A percentile compares a stretch with the other conserved stretches of the same genome.
These are phyloP conservation scores for Pseudocercospora fijiensis DNA, from an alignment of 2,329 filamentous ascomycete species.

Conservation along the genomic window DNA sequence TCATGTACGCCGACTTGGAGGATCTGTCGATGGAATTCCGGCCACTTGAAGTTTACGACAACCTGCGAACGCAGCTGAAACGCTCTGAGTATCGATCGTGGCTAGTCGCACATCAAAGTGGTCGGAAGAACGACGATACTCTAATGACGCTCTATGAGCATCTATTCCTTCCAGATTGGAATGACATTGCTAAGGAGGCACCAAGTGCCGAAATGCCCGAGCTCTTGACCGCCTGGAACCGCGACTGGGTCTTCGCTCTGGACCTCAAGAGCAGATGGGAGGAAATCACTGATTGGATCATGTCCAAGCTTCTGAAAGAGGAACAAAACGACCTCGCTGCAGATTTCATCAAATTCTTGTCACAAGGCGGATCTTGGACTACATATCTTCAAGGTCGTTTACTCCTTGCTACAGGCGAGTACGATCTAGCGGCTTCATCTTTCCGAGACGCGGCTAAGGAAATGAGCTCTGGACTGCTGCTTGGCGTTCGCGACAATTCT, in stretches of 20 bases:
- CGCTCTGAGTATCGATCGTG: constrained; percentile 72
- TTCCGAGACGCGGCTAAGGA: constrained; percentile 70
- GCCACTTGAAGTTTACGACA: constrained; percentile 62
- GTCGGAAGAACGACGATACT: constrained; percentile 12
- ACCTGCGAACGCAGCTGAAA: constrained; percentile 68
- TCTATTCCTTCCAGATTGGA: constrained; percentile 45
- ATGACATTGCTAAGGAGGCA: constrained; percentile 25
- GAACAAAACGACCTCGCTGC: constrained; percentile 53
- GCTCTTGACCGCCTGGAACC: constrained; percentile 48
- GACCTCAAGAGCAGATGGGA: constrained; percentile 42
- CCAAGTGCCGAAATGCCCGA: constrained; percentile 17
- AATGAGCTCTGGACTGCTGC: constrained; percentile 21
- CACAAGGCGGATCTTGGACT: constrained; percentile 52
- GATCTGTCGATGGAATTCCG: constrained; percentile 66
- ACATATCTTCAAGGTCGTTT: constrained; percentile 82
- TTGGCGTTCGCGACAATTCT: constrained; percentile 30
- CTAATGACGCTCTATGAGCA: constrained; percentile 41
- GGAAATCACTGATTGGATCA: constrained; percentile 41
- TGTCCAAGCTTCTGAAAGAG: constrained; percentile 47
- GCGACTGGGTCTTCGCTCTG: constrained; percentile 46
- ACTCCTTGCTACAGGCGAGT: constrained; percentile 70
- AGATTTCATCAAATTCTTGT: constrained; percentile 66
- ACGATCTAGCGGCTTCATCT: constrained; percentile 67
- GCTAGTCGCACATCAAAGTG: constrained; percentile 50
- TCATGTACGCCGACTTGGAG: constrained; percentile 79